Evolutionary conservation across 2,329 filamentous ascomycete species (phyloP).

Genomic region (Arthrinium phaeospermum): DNA sequence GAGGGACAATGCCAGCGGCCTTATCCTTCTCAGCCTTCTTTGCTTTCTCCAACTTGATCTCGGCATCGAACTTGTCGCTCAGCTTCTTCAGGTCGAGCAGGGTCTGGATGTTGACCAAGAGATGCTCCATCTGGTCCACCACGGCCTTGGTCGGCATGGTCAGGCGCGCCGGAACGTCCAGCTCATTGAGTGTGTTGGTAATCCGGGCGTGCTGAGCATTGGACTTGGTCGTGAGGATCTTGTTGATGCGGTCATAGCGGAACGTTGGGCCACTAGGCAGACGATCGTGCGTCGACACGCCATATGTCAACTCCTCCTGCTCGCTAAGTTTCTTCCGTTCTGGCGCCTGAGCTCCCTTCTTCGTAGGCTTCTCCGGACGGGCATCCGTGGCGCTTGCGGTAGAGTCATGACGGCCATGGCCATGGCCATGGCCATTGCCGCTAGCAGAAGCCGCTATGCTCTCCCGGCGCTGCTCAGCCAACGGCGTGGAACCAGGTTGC

Average conservation of each 20-base stretch:
- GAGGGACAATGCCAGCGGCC: conserved; percentile 30
- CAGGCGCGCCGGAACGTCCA: conserved; percentile 73
- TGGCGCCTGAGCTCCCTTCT: conserved; percentile 50
- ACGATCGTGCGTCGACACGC: conserved; percentile 80
- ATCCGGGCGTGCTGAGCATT: conserved; percentile 79
- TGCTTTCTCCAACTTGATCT: conserved; percentile 66
- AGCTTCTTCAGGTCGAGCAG: conserved; percentile 77
- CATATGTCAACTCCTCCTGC: conserved; percentile 80
- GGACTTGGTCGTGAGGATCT: conserved; percentile 78
- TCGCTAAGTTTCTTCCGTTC: conserved; percentile 74
- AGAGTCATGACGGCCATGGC: conserved; percentile 51
- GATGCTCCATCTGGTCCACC: conserved; percentile 71
- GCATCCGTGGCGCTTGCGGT: conserved; percentile 45
- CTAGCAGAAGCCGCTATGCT: conserved; percentile 55
- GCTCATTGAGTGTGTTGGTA: conserved; percentile 71
- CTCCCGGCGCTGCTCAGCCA: conserved; percentile 55
- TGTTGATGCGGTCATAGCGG: conserved; percentile 81
- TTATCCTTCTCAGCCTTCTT: conserved; percentile 61
- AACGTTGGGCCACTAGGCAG: conserved; percentile 87
- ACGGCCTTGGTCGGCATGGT: conserved; percentile 77
- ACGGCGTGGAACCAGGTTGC: conserved; percentile 42
- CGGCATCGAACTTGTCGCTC: conserved; percentile 75
- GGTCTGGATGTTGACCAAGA: conserved; percentile 70
- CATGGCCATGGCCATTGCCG: conserved; percentile 31
- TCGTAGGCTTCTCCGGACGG: conserved; percentile 47